Evolutionary conservation across 2,329 filamentous ascomycete species (phyloP).

Genomic region (Polychaeton citri): DNA sequence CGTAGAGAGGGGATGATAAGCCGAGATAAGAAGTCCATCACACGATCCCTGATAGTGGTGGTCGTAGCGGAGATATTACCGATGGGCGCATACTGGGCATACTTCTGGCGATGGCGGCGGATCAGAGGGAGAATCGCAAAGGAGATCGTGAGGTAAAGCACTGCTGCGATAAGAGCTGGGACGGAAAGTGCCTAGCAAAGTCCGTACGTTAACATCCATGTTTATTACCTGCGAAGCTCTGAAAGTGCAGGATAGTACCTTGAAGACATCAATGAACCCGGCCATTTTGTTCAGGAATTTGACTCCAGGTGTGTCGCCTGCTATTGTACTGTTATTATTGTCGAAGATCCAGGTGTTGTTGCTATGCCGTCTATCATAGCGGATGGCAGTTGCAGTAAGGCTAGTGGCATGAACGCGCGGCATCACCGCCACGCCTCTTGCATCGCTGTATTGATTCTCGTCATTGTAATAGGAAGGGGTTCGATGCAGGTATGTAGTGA

Average conservation of each 20-base stretch:
- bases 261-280: conserved; percentile 12
- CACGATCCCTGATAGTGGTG: conserved; percentile 15
- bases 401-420: background rate
- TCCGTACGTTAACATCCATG: too few relatives aligned
- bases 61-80: conserved; percentile 16
- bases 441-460: too few relatives aligned
- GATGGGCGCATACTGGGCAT: conserved; percentile 28
- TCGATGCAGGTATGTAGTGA: too few relatives aligned
- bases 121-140: conserved; percentile 30
- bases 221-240: too few relatives aligned
- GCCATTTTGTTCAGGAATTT: background rate
- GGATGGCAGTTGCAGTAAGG: too few relatives aligned
- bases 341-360: background rate
- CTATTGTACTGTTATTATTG: background rate
- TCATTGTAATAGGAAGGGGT: too few relatives aligned
- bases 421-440: too few relatives aligned
- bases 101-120: conserved; percentile 30
- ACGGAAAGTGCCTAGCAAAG: conserved; percentile 26
- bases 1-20: conserved; percentile 17
- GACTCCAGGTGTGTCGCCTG: background rate
- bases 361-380: background rate
- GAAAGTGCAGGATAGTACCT: too few relatives aligned
- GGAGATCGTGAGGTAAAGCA: conserved; percentile 29
- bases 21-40: conserved; percentile 23
- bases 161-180: conserved; percentile 30